Evolutionary conservation across 2,329 filamentous ascomycete species (phyloP), one percentile per base, ranked within the genome.

Genomic region (Fusarium humuli): DNA sequence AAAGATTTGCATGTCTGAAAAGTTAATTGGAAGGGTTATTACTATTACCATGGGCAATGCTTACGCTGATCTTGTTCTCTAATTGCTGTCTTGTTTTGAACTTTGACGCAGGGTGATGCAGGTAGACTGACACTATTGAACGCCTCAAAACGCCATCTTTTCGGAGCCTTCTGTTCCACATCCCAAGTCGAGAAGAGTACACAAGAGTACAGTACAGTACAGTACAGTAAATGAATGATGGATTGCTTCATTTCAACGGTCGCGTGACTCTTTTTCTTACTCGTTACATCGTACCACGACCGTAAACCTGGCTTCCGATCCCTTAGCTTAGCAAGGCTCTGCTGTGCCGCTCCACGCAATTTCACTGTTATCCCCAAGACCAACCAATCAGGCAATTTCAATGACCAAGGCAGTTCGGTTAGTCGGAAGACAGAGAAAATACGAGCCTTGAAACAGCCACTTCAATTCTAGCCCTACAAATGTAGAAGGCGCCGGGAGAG

Each of bases 361-460:
- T 54, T 48, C 20, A 57, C 44, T 27, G 29, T 25, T 20, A n/a
- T 46, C 32, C 53, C 23, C 22, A 6, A 1, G 7, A 0, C 2
- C 10, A 16, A 1, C 63, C 61, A 66, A 66, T 66, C 6, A 34
- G 3, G 23, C 18, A 12, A 45, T 32, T 60, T 41, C 13, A 41
- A 60, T 47, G 57, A 60, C 57, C 41, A 57, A 56, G 41, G 6
- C 5, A 44, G 25, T 18, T 61, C 63, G 61, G 63, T 66, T 66
- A 66, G 47, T 49, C 61, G 63, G 61, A 54, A 46, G 10, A 64
- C 11, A 50, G 9, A 20, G 4, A 25, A 49, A 60, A 66, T 66
- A 66, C 63, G 63, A 66, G 63, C 46, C 34, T 61, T 61, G 61
- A 66, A 66, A 61, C 63, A 47, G 61, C 61, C 63, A 66, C 61